Conservation (phyloP, 1,284 basidiomycete genomes). For the Tilletia indica region DNA sequence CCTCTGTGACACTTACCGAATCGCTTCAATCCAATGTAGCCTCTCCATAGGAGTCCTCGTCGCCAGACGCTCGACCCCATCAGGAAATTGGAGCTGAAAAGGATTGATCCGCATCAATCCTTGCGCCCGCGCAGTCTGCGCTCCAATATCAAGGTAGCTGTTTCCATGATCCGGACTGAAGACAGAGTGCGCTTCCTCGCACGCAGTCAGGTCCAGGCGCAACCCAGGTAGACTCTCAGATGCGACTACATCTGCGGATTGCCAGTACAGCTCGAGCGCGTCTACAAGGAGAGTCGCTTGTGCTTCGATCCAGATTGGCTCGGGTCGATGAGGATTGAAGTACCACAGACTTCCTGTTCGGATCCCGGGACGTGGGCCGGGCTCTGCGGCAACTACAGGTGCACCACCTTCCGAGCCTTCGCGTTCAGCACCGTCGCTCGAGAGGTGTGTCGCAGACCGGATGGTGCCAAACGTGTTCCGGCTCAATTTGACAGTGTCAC, state of each 20-base stretch:
- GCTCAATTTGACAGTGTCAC: not conserved
- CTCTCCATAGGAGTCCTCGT: conserved; percentile 40
- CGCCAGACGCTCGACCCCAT: conserved; percentile 47
- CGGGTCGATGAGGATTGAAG: conserved; percentile 2
- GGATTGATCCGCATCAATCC: conserved; percentile 36
- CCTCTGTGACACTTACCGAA: conserved; percentile 22
- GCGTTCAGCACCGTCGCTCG: not conserved
- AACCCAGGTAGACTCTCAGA: not conserved
- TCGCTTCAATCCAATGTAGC: conserved; percentile 40
- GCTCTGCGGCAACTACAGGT: not conserved
- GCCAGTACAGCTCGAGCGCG: conserved; percentile 10
- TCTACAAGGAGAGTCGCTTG: not conserved
- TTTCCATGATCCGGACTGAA: conserved; percentile 42
- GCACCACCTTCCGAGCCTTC: not conserved
- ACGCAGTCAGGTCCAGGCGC: conserved; percentile 37
- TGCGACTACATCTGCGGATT: not conserved
- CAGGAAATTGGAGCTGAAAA: conserved; percentile 50
- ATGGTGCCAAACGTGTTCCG: conserved; percentile 10
- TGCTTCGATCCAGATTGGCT: conserved; percentile 15
- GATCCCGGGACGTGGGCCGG: not conserved
- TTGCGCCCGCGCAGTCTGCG: conserved; percentile 33
- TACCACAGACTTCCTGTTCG: conserved; percentile 3
- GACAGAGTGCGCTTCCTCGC: conserved; percentile 47
- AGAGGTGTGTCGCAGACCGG: not conserved
- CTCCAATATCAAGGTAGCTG: conserved; percentile 35